phyloP scores from a whole-genome alignment of 208 protist species.

The Acanthamoeba rhysodes region DNA sequence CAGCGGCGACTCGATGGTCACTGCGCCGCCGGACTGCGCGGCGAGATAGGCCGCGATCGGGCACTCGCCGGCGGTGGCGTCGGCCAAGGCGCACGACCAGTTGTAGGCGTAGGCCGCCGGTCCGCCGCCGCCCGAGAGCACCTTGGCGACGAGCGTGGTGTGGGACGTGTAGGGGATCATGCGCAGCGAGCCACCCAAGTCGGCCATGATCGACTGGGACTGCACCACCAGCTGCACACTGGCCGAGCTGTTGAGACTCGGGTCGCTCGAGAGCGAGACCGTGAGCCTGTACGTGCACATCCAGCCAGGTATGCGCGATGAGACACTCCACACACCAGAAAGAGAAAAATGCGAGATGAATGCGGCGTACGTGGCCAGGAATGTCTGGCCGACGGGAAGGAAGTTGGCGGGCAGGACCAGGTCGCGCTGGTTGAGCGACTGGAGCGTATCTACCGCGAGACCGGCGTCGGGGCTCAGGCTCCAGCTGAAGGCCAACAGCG shows the following conservation, averaged over 20 bases:
- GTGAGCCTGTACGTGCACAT: background rate
- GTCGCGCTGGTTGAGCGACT: slow-evolving; percentile 27
- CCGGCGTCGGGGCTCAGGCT: background rate
- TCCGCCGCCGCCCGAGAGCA: background rate
- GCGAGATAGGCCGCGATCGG: background rate
- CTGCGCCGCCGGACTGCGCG: background rate
- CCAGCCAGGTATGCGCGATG: background rate
- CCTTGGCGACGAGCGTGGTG: background rate
- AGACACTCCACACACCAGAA: background rate
- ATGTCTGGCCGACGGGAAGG: slow-evolving; percentile 6
- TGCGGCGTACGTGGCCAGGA: background rate
- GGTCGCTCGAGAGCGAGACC: background rate
- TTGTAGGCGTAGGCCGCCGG: background rate
- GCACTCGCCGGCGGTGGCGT: background rate
- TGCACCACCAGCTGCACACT: background rate
- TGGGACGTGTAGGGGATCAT: background rate
- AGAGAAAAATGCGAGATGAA: background rate
- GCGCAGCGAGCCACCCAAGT: slow-evolving; percentile 14
- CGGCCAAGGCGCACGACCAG: background rate
- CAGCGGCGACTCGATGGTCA: background rate
- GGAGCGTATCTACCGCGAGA: background rate
- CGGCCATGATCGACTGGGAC: background rate
- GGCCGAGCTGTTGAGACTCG: background rate
- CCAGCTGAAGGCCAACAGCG: background rate
- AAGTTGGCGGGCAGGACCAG: slow-evolving; percentile 10